Evolutionary conservation across 352 stramenopile species (phyloP).

Genomic region (Phytophthora foliorum): DNA sequence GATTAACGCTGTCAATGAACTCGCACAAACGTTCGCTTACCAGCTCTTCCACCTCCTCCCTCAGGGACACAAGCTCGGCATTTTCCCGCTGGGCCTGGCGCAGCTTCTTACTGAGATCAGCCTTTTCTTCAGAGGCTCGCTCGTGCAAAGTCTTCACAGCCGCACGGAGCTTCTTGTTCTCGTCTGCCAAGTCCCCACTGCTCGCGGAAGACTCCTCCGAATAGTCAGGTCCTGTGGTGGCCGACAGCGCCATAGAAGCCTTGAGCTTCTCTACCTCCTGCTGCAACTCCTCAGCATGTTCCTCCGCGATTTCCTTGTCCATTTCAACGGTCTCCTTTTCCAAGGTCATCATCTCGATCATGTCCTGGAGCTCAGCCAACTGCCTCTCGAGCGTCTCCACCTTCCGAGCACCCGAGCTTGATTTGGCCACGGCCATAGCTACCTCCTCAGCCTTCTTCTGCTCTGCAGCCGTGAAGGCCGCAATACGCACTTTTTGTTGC

Average conservation of each 20-base stretch:
- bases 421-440: conserved; percentile 74
- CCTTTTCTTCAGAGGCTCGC: conserved; percentile 81
- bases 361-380: conserved; percentile 78
- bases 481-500: conserved; percentile 75
- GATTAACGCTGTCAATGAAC: neutral
- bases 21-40: conserved; percentile 38
- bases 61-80: conserved; percentile 66
- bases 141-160: conserved; percentile 89
- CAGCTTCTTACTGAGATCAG: conserved; percentile 83
- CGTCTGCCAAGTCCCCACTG: conserved; percentile 65
- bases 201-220: conserved; percentile 32
- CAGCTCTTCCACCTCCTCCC: conserved; percentile 80
- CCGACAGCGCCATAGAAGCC: conserved; percentile 59
- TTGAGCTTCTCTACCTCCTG: conserved; percentile 84
- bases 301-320: conserved; percentile 91
- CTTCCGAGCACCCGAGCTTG: conserved; percentile 70
- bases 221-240: conserved; percentile 51
- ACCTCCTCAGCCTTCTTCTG: conserved; percentile 87
- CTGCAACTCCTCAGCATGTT: conserved; percentile 78
- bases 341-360: conserved; percentile 87
- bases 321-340: conserved; percentile 91
- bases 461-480: conserved; percentile 69
- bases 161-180: conserved; percentile 87
- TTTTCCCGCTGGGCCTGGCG: conserved; percentile 80
- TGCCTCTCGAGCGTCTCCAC: conserved; percentile 76